phyloP scores from a whole-genome alignment of 148 eudicot species.

The Limonium bicolor region DNA sequence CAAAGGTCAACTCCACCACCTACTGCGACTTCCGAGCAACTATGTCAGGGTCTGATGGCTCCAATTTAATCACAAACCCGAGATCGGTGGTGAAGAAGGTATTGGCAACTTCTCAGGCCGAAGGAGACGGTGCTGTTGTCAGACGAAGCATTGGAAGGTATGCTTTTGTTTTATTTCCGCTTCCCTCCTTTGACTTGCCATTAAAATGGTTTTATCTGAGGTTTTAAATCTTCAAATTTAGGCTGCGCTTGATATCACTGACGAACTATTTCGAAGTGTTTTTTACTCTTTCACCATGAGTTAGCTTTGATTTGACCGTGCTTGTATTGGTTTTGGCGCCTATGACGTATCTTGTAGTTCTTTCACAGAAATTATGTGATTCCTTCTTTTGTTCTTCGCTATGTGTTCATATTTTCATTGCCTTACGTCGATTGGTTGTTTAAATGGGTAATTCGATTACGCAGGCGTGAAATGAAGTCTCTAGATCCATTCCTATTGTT shows the following conservation, averaged over 20 bases:
- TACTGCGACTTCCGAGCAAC: too few species aligned
- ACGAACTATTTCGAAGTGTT: too few species aligned
- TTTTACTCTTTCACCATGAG: too few species aligned
- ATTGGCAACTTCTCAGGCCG: constrained; percentile 20
- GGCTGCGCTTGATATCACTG: too few species aligned
- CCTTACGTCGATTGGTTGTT: too few species aligned
- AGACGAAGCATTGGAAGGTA: constrained; percentile 36
- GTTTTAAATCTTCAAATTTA: too few species aligned
- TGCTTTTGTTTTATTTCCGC: not conserved
- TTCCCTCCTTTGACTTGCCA: not conserved
- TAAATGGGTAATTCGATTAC: constrained; percentile 1
- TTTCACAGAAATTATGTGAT: too few species aligned
- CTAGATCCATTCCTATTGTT: constrained; percentile 86
- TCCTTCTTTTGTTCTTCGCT: too few species aligned
- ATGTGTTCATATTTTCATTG: too few species aligned
- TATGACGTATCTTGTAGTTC: too few species aligned
- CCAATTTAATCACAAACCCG: constrained; percentile 9
- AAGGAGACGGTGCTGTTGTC: constrained; percentile 30
- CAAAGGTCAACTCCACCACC: not conserved
- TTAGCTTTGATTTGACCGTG: not conserved
- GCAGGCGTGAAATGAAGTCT: constrained; percentile 60
- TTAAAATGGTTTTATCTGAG: too few species aligned
- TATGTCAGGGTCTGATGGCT: not conserved
- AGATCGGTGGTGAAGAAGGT: constrained; percentile 24
- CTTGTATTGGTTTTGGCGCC: not conserved